Conservation (phyloP, 257 asterid species). For the Scutellaria galericulata region DNA sequence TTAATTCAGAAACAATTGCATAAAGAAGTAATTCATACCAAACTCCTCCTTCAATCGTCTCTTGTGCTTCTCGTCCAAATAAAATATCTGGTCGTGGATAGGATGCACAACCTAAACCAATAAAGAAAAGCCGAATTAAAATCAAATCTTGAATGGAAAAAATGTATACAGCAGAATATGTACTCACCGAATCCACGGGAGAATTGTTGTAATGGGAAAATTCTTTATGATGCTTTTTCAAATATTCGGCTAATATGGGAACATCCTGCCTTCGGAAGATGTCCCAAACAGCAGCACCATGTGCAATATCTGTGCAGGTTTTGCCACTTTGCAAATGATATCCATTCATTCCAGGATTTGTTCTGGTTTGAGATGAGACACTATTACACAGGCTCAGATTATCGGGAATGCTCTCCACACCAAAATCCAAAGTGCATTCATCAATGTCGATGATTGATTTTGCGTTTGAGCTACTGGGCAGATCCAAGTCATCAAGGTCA, state of each 20-base stretch:
- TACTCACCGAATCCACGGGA: slow-evolving; percentile 52
- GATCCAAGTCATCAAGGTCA: background rate
- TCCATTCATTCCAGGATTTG: slow-evolving; percentile 9
- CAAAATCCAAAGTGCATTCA: slow-evolving; percentile 20
- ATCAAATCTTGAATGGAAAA: background rate
- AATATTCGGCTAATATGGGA: slow-evolving; percentile 59
- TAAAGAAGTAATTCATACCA: slow-evolving; percentile 46
- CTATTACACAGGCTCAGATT: slow-evolving; percentile 7
- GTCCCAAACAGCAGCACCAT: slow-evolving; percentile 88
- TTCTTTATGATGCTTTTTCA: slow-evolving; percentile 62
- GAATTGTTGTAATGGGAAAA: slow-evolving; percentile 50
- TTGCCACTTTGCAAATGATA: slow-evolving; percentile 28
- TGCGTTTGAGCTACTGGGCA: slow-evolving; percentile 7
- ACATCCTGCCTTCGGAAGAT: slow-evolving; percentile 79
- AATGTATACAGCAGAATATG: background rate
- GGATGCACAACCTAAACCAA: slow-evolving; percentile 68
- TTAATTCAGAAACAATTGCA: slow-evolving; percentile 8
- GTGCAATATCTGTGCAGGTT: slow-evolving; percentile 28
- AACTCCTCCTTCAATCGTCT: slow-evolving; percentile 63
- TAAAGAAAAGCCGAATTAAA: background rate
- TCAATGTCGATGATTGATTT: background rate
- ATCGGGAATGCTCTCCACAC: slow-evolving; percentile 20
- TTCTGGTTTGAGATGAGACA: slow-evolving; percentile 23
- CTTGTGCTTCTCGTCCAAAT: slow-evolving; percentile 57
- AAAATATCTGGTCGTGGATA: slow-evolving; percentile 79